Evolutionary conservation across 306 rosid genomes (phyloP), one percentile per base, ranked within the genome.

Genomic region (Prosopis cineraria): DNA sequence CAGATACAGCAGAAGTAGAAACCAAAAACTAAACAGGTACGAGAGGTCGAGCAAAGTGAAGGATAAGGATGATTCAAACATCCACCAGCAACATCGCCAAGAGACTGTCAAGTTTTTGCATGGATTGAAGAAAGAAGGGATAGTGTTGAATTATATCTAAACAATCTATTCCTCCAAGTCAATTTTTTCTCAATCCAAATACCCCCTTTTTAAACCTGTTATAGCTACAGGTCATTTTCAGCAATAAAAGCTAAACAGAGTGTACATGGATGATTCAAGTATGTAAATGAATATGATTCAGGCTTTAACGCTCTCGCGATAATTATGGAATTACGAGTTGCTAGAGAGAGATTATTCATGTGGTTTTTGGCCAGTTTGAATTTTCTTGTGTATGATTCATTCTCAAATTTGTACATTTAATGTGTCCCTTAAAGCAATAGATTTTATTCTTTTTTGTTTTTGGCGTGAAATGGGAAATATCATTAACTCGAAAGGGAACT

Each of bases 61-160:
- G 72, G 72, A 67, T 67, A 40, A 6, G 34, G 8, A 67, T 67
- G 17, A 12, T 66, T 1, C 20, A 40, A 10, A 20, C 33, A n/a
- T 20, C 33, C 45, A 39, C 8, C 4, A 40, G 17, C 72, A 22
- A n/a, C 34, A 41, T 5, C 34, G 5, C 17, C 47, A 22, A 25
- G n/a, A n/a, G 10, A 11, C 29, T 3, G 19, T 30, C 10, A 19
- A 37, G 16, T 16, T 1, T 22, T 10, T 36, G 31, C 10, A 3
- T 65, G 48, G 70, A 65, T 65, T 65, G 70, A 19, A 11, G 45
- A 20, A 22, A 65, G 70, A 65, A 60, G 40, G 67, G 67, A 29
- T 30, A 7, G 9, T 6, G 48, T n/a, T 65, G 19, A 3, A 5
- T 64, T 33, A 63, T 3, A 31, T 19, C 7, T 33, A 31, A 36